phyloP scores from a whole-genome alignment of 441 rosid species.

The Aleurites moluccanus region DNA sequence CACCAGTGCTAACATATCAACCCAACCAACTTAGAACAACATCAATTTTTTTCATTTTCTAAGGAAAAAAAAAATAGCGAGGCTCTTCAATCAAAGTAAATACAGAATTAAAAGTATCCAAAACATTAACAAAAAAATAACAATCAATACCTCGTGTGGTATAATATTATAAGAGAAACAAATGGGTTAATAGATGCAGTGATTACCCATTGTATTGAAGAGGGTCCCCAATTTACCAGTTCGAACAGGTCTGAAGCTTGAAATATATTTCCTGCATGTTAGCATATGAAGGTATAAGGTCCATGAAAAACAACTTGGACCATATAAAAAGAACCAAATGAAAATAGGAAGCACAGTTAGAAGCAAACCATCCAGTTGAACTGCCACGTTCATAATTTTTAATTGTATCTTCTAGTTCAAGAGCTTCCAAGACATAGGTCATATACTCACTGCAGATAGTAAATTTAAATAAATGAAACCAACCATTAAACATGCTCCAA shows the following conservation, averaged over 20 bases:
- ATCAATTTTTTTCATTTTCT: background rate
- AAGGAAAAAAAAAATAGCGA: too few species aligned
- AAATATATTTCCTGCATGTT: conserved; percentile 75
- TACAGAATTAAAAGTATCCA: background rate
- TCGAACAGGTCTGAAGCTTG: conserved; percentile 76
- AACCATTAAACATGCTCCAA: background rate
- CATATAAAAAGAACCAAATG: conserved; percentile 19
- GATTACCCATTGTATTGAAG: conserved; percentile 71
- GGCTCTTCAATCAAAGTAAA: background rate
- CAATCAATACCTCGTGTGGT: background rate
- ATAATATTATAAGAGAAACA: background rate
- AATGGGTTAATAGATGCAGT: background rate
- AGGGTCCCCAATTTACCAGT: conserved; percentile 62
- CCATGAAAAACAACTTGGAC: conserved; percentile 2
- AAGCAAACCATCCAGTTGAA: conserved; percentile 88
- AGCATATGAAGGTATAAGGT: conserved; percentile 25
- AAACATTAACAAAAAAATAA: background rate
- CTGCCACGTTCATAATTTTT: conserved; percentile 76
- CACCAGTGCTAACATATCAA: background rate
- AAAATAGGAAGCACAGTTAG: conserved; percentile 20
- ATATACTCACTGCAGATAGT: conserved; percentile 73
- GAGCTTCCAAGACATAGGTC: conserved; percentile 80
- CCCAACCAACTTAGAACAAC: background rate
- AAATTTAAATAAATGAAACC: conserved; percentile 19
- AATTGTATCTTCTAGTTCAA: conserved; percentile 91